phyloP scores from a whole-genome alignment of 1,284 basidiomycete species.

The Omphalotus olearius region DNA sequence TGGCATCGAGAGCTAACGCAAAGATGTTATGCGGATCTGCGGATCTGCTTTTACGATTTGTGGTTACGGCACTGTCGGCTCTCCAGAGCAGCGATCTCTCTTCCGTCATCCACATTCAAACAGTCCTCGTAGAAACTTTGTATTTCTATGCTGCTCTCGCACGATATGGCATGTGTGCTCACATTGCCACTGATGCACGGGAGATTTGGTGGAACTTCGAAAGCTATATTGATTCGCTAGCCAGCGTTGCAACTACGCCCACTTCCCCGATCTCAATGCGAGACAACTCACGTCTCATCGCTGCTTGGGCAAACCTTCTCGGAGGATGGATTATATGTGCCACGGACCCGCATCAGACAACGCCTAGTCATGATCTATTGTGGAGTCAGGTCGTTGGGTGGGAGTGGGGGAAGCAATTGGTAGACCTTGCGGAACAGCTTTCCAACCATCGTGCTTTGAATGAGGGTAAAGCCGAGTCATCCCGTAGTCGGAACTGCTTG shows the following conservation, averaged over 20 bases:
- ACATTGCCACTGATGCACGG: conserved; percentile 39
- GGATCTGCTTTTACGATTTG: conserved; percentile 74
- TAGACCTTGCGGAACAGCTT: conserved; percentile 29
- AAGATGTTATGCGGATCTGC: conserved; percentile 40
- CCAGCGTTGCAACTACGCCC: not conserved
- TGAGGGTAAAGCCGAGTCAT: conserved; percentile 13
- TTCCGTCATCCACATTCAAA: conserved; percentile 29
- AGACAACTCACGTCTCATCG: conserved; percentile 8
- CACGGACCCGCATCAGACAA: conserved; percentile 84
- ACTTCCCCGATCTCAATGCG: not conserved
- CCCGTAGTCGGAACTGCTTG: not conserved
- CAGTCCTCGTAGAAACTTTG: conserved; percentile 58
- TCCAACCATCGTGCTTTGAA: conserved; percentile 12
- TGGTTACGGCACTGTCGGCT: conserved; percentile 32
- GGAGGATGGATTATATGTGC: conserved; percentile 81
- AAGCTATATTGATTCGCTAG: conserved; percentile 4
- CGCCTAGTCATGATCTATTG: conserved; percentile 80
- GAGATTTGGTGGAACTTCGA: conserved; percentile 12
- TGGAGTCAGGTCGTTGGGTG: conserved; percentile 84
- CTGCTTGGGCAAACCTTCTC: conserved; percentile 52
- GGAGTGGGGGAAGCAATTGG: conserved; percentile 67
- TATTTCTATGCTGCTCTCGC: conserved; percentile 65
- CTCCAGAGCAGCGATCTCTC: conserved; percentile 45
- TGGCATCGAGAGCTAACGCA: conserved; percentile 68
- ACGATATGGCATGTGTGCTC: conserved; percentile 73